phyloP scores from a whole-genome alignment of 495 filamentous ascomycete species.

The Aspergillus sclerotioniger region DNA sequence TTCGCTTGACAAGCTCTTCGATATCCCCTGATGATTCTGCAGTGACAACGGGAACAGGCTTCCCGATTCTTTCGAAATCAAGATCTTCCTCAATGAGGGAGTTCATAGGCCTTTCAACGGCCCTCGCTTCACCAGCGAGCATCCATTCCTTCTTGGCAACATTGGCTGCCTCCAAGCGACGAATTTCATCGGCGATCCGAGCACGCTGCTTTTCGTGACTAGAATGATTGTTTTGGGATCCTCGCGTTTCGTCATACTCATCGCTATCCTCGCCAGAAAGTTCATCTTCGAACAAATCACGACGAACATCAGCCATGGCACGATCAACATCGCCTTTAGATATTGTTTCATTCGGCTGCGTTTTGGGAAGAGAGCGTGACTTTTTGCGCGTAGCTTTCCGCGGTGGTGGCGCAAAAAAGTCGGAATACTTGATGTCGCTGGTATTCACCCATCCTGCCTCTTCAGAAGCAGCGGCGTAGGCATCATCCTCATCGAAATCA shows the following conservation, averaged over 20 bases:
- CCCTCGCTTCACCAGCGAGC: conserved; percentile 83
- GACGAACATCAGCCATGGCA: conserved; percentile 85
- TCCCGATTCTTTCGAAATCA: conserved; percentile 94
- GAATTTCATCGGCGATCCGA: conserved; percentile 83
- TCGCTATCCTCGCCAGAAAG: conserved; percentile 49
- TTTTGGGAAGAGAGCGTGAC: conserved; percentile 47
- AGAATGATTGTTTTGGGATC: conserved; percentile 62
- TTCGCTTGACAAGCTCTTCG: conserved; percentile 89
- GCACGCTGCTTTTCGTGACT: conserved; percentile 85
- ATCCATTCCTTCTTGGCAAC: conserved; percentile 92
- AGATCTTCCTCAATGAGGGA: conserved; percentile 92
- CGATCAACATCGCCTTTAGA: conserved; percentile 68
- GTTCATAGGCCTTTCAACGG: conserved; percentile 77
- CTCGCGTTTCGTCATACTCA: conserved; percentile 30
- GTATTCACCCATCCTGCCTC: conserved; percentile 63
- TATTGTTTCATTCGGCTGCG: conserved; percentile 43
- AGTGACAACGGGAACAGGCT: conserved; percentile 91
- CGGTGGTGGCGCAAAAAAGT: conserved; percentile 85
- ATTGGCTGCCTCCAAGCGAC: conserved; percentile 80
- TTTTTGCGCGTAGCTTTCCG: conserved; percentile 60
- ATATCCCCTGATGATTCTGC: conserved; percentile 91
- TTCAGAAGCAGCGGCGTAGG: conserved; percentile 41
- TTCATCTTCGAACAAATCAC: conserved; percentile 88
- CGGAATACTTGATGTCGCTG: conserved; percentile 80
- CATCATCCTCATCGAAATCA: conserved; percentile 52